Evolutionary conservation across 768 basidiomycete genomes (phyloP), one percentile per base, ranked within the genome.

Genomic region (Lactarius quietus): DNA sequence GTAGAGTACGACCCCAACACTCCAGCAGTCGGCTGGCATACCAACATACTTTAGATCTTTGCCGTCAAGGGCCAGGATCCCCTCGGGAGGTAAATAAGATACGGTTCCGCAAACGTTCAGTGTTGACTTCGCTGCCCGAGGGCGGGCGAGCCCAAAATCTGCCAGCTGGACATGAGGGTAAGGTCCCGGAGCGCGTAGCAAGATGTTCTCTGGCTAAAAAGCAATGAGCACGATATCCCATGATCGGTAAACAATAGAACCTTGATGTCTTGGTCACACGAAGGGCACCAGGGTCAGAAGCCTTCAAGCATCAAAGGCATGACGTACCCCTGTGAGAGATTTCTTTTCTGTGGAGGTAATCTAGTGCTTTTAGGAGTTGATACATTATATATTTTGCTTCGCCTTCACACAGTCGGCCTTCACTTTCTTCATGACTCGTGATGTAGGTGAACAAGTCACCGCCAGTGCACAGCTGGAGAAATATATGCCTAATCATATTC

Each of bases 11-110:
- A 93, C 83, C 6, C 92, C 92, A 15, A 88, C 84, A 69, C 92
- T 92, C 92, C 92, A 94, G 71, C 92, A 93, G 74, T 94, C 92
- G 3, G 91, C 83, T n/a, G 91, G 89, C 87, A 93, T 88, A 23
- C 90, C 90, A 36, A 81, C 75, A 63, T 92, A 92, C 58, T 88
- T 85, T 51, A 90, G 75, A 64, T 90, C 80, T 69, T 87, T 87
- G 69, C 88, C 80, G 69, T 92, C 89, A 48, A 93, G 76, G 8
- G 92, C 92, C 12, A 89, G 79, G 41, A 94, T 84, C 14, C 90
- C 92, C 75, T 94, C 92, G 0, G 92, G 92, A 9, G 92, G 91
- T 18, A 94, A 79, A 74, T 93, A 94, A 1, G 89, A 87, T 23
- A 93, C 85, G 0, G 92, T 93, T n/a, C 92, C 92, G 65, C 89